A percentile compares a stretch with the other conserved stretches of the same genome.
phyloP scores from a whole-genome alignment of 2,329 filamentous ascomycete species.

The Aspergillus uvarum region DNA sequence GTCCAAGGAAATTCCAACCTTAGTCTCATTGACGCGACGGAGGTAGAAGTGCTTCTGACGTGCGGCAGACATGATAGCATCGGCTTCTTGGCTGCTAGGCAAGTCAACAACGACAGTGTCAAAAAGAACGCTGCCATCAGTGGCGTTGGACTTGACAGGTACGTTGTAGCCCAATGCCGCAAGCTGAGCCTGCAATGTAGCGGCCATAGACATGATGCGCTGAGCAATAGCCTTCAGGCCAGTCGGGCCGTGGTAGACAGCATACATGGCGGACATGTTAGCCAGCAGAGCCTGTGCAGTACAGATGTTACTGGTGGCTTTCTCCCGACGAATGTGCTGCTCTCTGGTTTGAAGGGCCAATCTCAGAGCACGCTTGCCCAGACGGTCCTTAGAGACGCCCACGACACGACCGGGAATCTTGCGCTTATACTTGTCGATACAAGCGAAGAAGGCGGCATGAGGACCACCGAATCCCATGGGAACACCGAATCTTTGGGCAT shows the following conservation, averaged over 20 bases:
- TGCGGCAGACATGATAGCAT: conserved; percentile 54
- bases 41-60: conserved; percentile 59
- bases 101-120: conserved; percentile 75
- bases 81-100: conserved; percentile 51
- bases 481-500: conserved; percentile 85
- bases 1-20: conserved; percentile 74
- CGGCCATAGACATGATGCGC: conserved; percentile 69
- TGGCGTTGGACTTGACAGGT: conserved; percentile 56
- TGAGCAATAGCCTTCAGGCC: conserved; percentile 82
- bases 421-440: conserved; percentile 85
- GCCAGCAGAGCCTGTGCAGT: conserved; percentile 90
- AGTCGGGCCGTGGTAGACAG: conserved; percentile 84
- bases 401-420: conserved; percentile 91
- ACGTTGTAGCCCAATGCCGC: conserved; percentile 64
- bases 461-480: conserved; percentile 90
- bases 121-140: conserved; percentile 64
- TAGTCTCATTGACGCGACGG: conserved; percentile 59
- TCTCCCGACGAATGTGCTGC: conserved; percentile 93
- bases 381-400: conserved; percentile 85
- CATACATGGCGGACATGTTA: conserved; percentile 95
- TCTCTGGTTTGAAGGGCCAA: conserved; percentile 88
- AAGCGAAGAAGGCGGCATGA: conserved; percentile 96
- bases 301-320: conserved; percentile 96
- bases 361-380: conserved; percentile 77
- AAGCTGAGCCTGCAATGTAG: conserved; percentile 66